Evolutionary conservation across 352 stramenopile genomes (phyloP).

Genomic region (Albugo laibachii): DNA sequence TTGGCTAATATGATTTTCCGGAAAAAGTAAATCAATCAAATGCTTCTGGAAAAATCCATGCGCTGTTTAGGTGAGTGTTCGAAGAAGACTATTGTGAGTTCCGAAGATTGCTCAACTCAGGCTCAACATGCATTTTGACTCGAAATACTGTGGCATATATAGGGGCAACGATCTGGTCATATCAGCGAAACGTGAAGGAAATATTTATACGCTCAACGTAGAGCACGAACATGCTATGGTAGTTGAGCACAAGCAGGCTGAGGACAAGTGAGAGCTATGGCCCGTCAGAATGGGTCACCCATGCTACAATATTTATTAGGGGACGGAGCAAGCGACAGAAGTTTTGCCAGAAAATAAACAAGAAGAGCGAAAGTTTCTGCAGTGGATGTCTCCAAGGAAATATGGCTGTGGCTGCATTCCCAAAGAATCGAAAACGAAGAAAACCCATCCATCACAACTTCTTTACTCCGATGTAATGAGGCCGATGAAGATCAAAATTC

Average conservation of each 20-base stretch:
- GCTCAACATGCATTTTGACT: too few species aligned
- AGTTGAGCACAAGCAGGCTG: not conserved
- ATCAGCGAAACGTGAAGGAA: conserved; percentile 6
- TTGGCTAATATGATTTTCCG: too few species aligned
- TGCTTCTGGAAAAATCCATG: too few species aligned
- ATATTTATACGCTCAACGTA: conserved; percentile 6
- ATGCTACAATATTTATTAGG: not conserved
- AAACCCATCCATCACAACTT: not conserved
- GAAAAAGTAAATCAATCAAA: too few species aligned
- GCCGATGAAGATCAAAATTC: conserved; percentile 6
- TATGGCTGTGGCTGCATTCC: too few species aligned
- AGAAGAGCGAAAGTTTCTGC: too few species aligned
- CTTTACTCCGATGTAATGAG: conserved; percentile 10
- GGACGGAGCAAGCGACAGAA: too few species aligned
- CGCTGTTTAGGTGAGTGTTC: too few species aligned
- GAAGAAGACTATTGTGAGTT: not conserved
- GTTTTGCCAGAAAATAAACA: too few species aligned
- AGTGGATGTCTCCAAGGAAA: too few species aligned
- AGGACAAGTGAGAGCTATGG: conserved; percentile 3
- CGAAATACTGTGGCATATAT: not conserved
- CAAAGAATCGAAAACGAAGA: too few species aligned
- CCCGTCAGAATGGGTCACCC: not conserved
- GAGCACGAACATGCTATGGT: conserved; percentile 2
- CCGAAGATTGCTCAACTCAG: too few species aligned
- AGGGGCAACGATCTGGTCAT: conserved; percentile 1